phyloP scores from a whole-genome alignment of 805 yeast genomes.

The Spathaspora hagerdaliae region DNA sequence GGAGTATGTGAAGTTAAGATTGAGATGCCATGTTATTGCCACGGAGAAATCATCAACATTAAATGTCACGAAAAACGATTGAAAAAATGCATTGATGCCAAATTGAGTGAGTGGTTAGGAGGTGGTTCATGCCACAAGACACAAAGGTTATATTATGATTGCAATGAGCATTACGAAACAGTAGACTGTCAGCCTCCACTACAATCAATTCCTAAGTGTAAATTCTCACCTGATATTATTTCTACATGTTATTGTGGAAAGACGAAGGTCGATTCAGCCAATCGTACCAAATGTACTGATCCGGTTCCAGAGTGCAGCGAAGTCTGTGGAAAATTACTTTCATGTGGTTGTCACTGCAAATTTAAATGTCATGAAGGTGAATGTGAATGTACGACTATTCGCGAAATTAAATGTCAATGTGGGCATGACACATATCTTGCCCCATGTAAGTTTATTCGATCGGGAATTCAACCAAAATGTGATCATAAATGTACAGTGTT shows the following conservation, averaged over 20 bases:
- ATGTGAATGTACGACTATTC: conserved; percentile 59
- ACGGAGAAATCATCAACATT: conserved; percentile 42
- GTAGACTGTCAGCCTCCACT: conserved; percentile 51
- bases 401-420: conserved; percentile 60
- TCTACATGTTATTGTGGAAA: conserved; percentile 81
- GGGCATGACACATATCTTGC: conserved; percentile 51
- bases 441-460: conserved; percentile 57
- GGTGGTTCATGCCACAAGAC: conserved; percentile 26
- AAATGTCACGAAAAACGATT: conserved; percentile 44
- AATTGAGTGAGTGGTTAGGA: conserved; percentile 24
- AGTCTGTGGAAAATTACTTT: conserved; percentile 56
- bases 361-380: conserved; percentile 73
- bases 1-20: conserved; percentile 60
- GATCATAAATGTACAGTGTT: conserved; percentile 67
- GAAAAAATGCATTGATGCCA: conserved; percentile 22
- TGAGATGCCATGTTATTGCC: conserved; percentile 69
- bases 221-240: conserved; percentile 55
- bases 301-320: conserved; percentile 73
- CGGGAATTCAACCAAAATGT: conserved; percentile 58
- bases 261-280: conserved; percentile 38
- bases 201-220: conserved; percentile 40
- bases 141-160: conserved; percentile 53
- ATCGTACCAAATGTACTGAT: conserved; percentile 64
- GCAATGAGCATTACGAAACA: conserved; percentile 57
- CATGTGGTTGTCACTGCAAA: conserved; percentile 73